phyloP scores from a whole-genome alignment of 306 rosid species.

The Pueraria montana region DNA sequence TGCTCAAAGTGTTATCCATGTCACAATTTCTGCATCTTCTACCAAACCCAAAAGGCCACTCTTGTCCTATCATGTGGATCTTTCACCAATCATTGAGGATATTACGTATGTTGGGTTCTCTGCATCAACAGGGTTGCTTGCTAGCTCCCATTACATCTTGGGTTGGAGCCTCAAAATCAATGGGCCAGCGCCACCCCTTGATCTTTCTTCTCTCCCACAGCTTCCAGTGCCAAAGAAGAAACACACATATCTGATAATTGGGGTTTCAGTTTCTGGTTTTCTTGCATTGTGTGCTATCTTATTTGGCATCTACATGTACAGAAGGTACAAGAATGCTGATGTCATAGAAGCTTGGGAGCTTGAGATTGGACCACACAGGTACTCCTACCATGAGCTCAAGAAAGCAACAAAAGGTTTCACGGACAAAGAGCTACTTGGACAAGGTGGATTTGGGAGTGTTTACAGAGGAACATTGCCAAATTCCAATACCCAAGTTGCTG shows the following conservation, averaged over 20 bases:
- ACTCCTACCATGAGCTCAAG: too few relatives aligned
- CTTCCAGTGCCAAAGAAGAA: conserved; percentile 68
- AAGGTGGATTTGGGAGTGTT: conserved; percentile 78
- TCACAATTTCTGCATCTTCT: too few relatives aligned
- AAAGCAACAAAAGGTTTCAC: conserved; percentile 52
- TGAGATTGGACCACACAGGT: conserved; percentile 79
- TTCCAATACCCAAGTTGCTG: conserved; percentile 55
- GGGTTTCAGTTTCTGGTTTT: conserved; percentile 21
- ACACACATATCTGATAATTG: conserved; percentile 50
- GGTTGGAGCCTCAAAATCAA: too few relatives aligned
- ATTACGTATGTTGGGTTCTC: conserved; percentile 84
- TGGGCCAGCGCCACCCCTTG: too few relatives aligned
- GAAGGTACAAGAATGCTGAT: conserved; percentile 54
- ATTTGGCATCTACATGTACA: too few relatives aligned
- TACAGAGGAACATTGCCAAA: too few relatives aligned
- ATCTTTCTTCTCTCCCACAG: not conserved
- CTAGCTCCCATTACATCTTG: too few relatives aligned
- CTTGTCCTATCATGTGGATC: conserved; percentile 51
- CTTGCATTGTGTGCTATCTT: too few relatives aligned
- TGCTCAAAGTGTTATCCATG: too few relatives aligned
- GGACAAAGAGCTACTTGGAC: conserved; percentile 74
- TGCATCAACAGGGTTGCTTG: conserved; percentile 82
- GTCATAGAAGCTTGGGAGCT: conserved; percentile 79
- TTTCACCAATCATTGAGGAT: conserved; percentile 66
- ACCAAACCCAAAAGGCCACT: too few relatives aligned